phyloP scores from a whole-genome alignment of 1,284 basidiomycete genomes.

The Cryptococcus maquisensis region DNA sequence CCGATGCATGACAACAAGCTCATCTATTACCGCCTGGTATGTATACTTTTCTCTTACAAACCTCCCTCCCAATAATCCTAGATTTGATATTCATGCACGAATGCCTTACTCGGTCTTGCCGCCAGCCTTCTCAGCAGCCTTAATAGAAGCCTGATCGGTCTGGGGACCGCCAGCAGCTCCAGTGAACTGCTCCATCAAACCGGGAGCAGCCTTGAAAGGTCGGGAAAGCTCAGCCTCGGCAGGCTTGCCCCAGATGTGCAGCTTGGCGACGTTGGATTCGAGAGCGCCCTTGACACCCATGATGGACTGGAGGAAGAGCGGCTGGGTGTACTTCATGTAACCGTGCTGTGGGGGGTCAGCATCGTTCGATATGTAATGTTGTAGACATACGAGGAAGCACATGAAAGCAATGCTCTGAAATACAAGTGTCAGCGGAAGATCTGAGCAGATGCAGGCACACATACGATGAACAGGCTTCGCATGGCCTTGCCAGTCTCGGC shows the following conservation, averaged over 20 bases:
- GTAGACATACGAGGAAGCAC: conserved; percentile 60
- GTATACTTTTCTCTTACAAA: background rate
- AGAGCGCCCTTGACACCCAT: conserved; percentile 84
- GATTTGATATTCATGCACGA: background rate
- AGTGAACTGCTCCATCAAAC: conserved; percentile 60
- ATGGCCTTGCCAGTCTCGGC: conserved; percentile 81
- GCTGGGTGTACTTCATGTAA: conserved; percentile 82
- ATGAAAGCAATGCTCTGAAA: conserved; percentile 71
- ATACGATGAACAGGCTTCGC: conserved; percentile 61
- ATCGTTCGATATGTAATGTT: background rate
- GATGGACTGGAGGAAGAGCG: conserved; percentile 82
- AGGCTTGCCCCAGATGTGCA: conserved; percentile 70
- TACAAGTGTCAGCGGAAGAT: background rate
- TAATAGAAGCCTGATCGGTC: conserved; percentile 78
- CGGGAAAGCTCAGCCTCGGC: conserved; percentile 84
- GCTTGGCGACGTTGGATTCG: conserved; percentile 74
- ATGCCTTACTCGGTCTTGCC: conserved; percentile 53
- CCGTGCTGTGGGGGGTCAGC: conserved; percentile 53
- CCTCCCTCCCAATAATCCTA: background rate
- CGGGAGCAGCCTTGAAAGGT: conserved; percentile 71
- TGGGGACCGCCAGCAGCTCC: conserved; percentile 58
- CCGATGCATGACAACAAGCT: background rate
- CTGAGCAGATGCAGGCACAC: conserved; percentile 3
- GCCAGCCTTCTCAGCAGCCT: conserved; percentile 76
- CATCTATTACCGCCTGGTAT: background rate